phyloP scores from a whole-genome alignment of 1,139 yeast genomes.

The Saccharomycopsis phalli region DNA sequence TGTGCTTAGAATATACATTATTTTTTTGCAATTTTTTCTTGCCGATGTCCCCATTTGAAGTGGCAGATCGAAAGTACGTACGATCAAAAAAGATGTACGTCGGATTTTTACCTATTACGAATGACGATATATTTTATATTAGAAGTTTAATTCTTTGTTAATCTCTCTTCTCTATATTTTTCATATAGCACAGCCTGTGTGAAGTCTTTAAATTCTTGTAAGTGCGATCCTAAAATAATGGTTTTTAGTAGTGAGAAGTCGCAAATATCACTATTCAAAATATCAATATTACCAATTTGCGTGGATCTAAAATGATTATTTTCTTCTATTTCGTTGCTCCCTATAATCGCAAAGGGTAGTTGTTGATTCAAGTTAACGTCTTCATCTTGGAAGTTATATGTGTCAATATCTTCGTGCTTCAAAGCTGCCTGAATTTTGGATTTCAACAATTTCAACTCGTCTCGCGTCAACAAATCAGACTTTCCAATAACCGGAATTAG shows the following conservation, averaged over 20 bases:
- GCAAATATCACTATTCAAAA: slow-evolving; percentile 49
- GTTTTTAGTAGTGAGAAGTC: slow-evolving; percentile 62
- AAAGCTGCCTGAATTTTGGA: slow-evolving; percentile 38
- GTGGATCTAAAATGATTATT: too few species aligned
- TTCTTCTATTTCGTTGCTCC: slow-evolving; percentile 22
- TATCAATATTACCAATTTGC: slow-evolving; percentile 27
- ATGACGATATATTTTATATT: too few species aligned
- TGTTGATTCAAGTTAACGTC: background rate
- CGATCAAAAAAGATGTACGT: too few species aligned
- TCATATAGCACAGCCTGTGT: slow-evolving; percentile 64
- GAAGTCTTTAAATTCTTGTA: slow-evolving; percentile 64
- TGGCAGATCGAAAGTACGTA: too few species aligned
- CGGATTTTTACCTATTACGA: too few species aligned
- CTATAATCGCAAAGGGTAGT: slow-evolving; percentile 32
- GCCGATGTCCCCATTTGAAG: too few species aligned
- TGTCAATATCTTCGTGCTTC: slow-evolving; percentile 34
- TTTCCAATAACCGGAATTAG: slow-evolving; percentile 50
- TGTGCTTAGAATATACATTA: too few species aligned
- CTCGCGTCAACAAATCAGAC: slow-evolving; percentile 45
- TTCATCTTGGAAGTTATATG: slow-evolving; percentile 40
- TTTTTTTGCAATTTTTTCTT: too few species aligned
- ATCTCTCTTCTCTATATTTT: slow-evolving; percentile 63
- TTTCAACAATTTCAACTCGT: slow-evolving; percentile 39
- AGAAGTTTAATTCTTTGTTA: too few species aligned
- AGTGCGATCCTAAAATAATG: slow-evolving; percentile 64